phyloP scores from a whole-genome alignment of 345 rosid genomes.

The Noccaea caerulescens region DNA sequence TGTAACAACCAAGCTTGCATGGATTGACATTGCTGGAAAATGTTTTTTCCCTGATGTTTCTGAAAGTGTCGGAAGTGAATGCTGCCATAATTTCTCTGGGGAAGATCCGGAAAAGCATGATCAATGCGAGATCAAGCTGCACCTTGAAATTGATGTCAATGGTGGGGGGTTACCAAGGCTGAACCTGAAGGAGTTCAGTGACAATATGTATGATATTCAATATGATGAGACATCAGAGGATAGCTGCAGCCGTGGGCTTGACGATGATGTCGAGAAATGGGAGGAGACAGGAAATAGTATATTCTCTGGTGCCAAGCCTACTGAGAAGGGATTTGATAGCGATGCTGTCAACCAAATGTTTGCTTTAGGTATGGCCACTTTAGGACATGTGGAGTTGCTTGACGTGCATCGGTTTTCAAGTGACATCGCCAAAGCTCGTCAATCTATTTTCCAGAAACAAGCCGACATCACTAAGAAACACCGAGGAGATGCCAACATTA shows the following conservation, averaged over 20 bases:
- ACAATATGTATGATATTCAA: slow-evolving; percentile 41
- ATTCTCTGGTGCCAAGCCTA: slow-evolving; percentile 32
- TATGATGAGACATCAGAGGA: slow-evolving; percentile 51
- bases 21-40: slow-evolving; percentile 85
- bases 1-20: slow-evolving; percentile 65
- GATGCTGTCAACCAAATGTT: slow-evolving; percentile 56
- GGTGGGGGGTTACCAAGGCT: slow-evolving; percentile 54
- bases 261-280: slow-evolving; percentile 42
- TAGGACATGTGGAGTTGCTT: slow-evolving; percentile 53
- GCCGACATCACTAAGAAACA: slow-evolving; percentile 56
- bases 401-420: slow-evolving; percentile 51
- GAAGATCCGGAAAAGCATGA: slow-evolving; percentile 45
- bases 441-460: slow-evolving; percentile 76
- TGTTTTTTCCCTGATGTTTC: slow-evolving; percentile 79
- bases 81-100: slow-evolving; percentile 46
- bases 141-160: slow-evolving; percentile 72
- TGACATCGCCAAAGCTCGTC: slow-evolving; percentile 47
- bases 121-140: slow-evolving; percentile 71
- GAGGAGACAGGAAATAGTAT: slow-evolving; percentile 35
- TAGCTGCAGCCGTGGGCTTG: slow-evolving; percentile 46
- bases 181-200: slow-evolving; percentile 61
- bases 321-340: slow-evolving; percentile 47
- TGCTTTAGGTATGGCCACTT: slow-evolving; percentile 50
- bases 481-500: slow-evolving; percentile 78
- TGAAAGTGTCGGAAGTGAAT: slow-evolving; percentile 42